phyloP scores from a whole-genome alignment of 2,329 filamentous ascomycete species.

The Penicillium brasilianum region DNA sequence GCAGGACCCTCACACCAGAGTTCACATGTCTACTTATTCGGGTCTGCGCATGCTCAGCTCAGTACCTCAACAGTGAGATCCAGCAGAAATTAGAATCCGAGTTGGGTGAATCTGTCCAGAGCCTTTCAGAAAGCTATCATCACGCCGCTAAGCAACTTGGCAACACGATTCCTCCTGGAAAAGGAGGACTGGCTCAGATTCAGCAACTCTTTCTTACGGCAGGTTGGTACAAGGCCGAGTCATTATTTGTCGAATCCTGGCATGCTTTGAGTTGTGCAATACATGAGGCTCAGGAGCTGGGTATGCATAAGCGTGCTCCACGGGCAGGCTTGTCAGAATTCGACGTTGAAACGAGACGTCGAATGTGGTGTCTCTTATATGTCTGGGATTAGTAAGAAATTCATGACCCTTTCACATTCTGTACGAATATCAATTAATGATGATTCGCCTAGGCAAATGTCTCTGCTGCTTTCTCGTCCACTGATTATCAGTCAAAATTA shows the following conservation, averaged over 20 bases:
- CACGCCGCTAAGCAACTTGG: conserved; percentile 51
- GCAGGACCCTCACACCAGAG: conserved; percentile 46
- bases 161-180: conserved; percentile 49
- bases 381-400: conserved; percentile 54
- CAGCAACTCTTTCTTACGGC: conserved; percentile 57
- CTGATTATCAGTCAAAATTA: conserved; percentile 51
- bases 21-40: conserved; percentile 56
- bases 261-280: conserved; percentile 52
- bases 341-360: conserved; percentile 54
- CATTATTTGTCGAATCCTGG: conserved; percentile 56
- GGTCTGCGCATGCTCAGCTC: conserved; percentile 53
- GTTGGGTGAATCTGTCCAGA: conserved; percentile 46
- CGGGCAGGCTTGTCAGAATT: conserved; percentile 49
- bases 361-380: conserved; percentile 54
- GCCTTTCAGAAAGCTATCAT: conserved; percentile 50
- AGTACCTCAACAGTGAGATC: conserved; percentile 47
- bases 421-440: not conserved
- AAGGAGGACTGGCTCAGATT: conserved; percentile 52
- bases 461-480: conserved; percentile 50
- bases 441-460: conserved; percentile 45
- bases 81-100: conserved; percentile 53
- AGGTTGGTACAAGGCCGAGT: conserved; percentile 55
- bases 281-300: conserved; percentile 55
- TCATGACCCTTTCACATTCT: no score
- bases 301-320: conserved; percentile 45